Evolutionary conservation across 352 stramenopile genomes (phyloP).

Genomic region (Pythium sukuiense): DNA sequence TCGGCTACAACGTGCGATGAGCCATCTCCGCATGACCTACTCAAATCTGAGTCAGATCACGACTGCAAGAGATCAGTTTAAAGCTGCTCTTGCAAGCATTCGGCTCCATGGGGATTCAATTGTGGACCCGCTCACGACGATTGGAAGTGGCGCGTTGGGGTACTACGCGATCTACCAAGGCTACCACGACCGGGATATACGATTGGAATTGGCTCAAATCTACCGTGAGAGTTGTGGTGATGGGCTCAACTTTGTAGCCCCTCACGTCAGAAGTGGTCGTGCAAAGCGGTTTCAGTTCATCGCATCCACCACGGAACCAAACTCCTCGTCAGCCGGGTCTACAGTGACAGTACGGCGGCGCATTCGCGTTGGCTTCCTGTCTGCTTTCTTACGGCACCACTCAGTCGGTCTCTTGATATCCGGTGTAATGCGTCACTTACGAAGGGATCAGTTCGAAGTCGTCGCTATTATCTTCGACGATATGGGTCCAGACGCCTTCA

Average conservation of each 20-base stretch:
- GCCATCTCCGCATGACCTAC: slow-evolving; percentile 30
- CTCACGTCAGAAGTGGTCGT: slow-evolving; percentile 22
- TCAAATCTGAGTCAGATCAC: slow-evolving; percentile 23
- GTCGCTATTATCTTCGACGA: slow-evolving; percentile 28
- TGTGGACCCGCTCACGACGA: slow-evolving; percentile 25
- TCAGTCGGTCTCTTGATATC: slow-evolving; percentile 56
- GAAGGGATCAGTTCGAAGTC: slow-evolving; percentile 32
- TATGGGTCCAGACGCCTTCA: slow-evolving; percentile 25
- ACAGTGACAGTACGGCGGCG: slow-evolving; percentile 9
- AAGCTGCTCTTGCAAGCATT: slow-evolving; percentile 18
- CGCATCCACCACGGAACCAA: neutral
- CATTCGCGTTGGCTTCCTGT: slow-evolving; percentile 56
- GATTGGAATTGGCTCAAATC: slow-evolving; percentile 38
- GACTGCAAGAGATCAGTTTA: slow-evolving; percentile 16
- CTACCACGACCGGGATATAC: slow-evolving; percentile 38
- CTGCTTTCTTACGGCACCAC: slow-evolving; percentile 49
- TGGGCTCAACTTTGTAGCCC: slow-evolving; percentile 26
- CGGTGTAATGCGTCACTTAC: slow-evolving; percentile 37
- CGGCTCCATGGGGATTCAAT: slow-evolving; percentile 6
- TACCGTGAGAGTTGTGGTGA: slow-evolving; percentile 33
- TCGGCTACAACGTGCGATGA: slow-evolving; percentile 28
- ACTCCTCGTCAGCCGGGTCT: neutral
- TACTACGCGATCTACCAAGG: slow-evolving; percentile 73
- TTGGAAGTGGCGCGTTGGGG: slow-evolving; percentile 40
- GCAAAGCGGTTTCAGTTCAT: neutral